Percentiles rank a stretch among this genome's conserved stretches.
Evolutionary conservation across 2,329 filamentous ascomycete species (phyloP).

Genomic region (Trichoderma semiorbis): DNA sequence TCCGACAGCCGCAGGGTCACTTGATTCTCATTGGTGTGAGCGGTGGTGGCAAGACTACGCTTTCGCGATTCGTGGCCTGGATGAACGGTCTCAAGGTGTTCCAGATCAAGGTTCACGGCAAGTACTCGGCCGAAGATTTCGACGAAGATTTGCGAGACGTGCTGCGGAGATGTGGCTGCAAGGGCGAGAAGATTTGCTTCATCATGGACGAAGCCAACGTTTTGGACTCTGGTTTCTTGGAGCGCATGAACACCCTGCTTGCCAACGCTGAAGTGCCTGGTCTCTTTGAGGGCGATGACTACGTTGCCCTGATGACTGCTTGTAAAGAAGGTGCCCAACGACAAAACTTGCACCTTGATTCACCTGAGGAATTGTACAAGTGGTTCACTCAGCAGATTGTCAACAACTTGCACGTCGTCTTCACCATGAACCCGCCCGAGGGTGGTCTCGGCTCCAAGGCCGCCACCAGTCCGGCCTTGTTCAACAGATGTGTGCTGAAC

Average conservation of each 20-base stretch:
- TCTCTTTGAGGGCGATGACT: constrained; percentile 98
- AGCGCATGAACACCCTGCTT: constrained; percentile 97
- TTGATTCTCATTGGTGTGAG: constrained; percentile 98
- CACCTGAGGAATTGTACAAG: constrained; percentile 98
- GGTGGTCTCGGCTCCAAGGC: constrained; percentile 93
- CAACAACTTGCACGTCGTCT: constrained; percentile 97
- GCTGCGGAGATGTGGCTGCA: constrained; percentile 88
- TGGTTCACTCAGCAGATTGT: constrained; percentile 99
- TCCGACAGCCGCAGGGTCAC: constrained; percentile 96
- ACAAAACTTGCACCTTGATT: constrained; percentile 91
- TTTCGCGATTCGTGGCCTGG: constrained; percentile 98
- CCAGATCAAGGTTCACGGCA: constrained; percentile 99
- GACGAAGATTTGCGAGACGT: constrained; percentile 96
- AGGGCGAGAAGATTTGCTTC: constrained; percentile 99
- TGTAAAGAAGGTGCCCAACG: constrained; percentile 98
- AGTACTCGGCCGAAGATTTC: constrained; percentile 97
- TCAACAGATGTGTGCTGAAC: constrained; percentile 99
- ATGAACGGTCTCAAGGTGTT: constrained; percentile 99
- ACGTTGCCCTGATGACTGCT: constrained; percentile 96
- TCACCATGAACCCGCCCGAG: constrained; percentile 99
- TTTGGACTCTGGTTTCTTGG: constrained; percentile 94
- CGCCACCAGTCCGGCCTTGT: constrained; percentile 93
- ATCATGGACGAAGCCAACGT: constrained; percentile 99
- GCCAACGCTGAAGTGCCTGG: constrained; percentile 99
- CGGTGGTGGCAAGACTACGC: constrained; percentile 95